phyloP scores from a whole-genome alignment of 768 basidiomycete species.

The Mycena epipterygia region DNA sequence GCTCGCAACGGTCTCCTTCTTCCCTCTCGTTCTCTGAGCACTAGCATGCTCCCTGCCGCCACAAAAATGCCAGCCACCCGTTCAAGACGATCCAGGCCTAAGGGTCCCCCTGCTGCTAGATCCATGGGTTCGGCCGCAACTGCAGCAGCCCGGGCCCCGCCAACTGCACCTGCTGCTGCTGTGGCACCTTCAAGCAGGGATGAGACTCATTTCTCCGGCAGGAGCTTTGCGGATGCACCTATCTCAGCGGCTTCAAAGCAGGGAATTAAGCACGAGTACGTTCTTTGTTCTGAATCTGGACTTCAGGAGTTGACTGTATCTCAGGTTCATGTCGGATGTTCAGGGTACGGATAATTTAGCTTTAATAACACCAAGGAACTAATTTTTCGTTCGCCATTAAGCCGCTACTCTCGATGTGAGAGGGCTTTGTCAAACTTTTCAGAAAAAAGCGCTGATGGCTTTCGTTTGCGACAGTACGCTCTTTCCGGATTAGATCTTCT shows the following conservation, averaged over 20 bases:
- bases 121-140: slow-evolving; percentile 26
- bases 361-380: background rate
- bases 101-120: slow-evolving; percentile 2
- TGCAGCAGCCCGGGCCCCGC: background rate
- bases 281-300: slow-evolving; percentile 13
- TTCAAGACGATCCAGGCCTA: slow-evolving; percentile 24
- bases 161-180: background rate
- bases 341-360: slow-evolving; percentile 50
- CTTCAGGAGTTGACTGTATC: slow-evolving; percentile 1
- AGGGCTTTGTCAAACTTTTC: background rate
- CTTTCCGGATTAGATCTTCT: slow-evolving; percentile 60
- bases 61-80: slow-evolving; percentile 29
- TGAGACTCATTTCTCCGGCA: slow-evolving; percentile 45
- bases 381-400: slow-evolving; percentile 21
- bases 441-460: background rate
- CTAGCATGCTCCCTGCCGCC: slow-evolving; percentile 19
- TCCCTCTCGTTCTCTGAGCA: background rate
- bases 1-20: slow-evolving; percentile 14
- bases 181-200: background rate
- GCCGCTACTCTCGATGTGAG: slow-evolving; percentile 58
- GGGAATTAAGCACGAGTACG: slow-evolving; percentile 60
- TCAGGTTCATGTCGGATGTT: slow-evolving; percentile 61
- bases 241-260: slow-evolving; percentile 57
- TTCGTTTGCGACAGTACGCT: slow-evolving; percentile 46
- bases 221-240: slow-evolving; percentile 48